Percentiles rank a stretch among this genome's conserved stretches.
Conservation (phyloP, 1,139 yeast genomes). For the Debaryomycetaceae sp. region DNA sequence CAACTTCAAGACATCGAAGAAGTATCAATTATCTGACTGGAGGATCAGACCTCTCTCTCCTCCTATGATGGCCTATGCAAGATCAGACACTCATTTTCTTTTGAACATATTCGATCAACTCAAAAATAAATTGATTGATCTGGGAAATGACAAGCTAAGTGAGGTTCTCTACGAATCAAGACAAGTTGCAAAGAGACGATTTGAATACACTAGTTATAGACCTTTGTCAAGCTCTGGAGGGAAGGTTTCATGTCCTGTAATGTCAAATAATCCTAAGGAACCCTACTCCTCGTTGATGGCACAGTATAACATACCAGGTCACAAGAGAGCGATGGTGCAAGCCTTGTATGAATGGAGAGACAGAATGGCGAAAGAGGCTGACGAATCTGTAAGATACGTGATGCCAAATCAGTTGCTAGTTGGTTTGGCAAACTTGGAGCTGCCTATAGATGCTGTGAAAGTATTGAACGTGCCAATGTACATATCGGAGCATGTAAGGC, state of each 20-base stretch:
- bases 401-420: slow-evolving; percentile 82
- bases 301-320: slow-evolving; percentile 62
- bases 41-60: slow-evolving; percentile 78
- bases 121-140: slow-evolving; percentile 57
- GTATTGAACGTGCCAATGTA: slow-evolving; percentile 50
- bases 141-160: slow-evolving; percentile 18
- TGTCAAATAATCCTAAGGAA: slow-evolving; percentile 43
- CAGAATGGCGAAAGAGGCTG: slow-evolving; percentile 62
- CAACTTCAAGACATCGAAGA: slow-evolving; percentile 82
- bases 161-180: slow-evolving; percentile 76
- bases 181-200: slow-evolving; percentile 75
- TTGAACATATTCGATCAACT: slow-evolving; percentile 76
- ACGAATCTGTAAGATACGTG: slow-evolving; percentile 79
- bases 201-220: slow-evolving; percentile 66
- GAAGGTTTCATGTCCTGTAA: slow-evolving; percentile 46
- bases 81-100: slow-evolving; percentile 92
- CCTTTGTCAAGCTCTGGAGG: slow-evolving; percentile 35
- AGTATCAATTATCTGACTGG: slow-evolving; percentile 98
- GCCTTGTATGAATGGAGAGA: slow-evolving; percentile 85
- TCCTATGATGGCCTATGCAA: slow-evolving; percentile 82
- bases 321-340: slow-evolving; percentile 55
- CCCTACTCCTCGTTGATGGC: slow-evolving; percentile 60
- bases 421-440: slow-evolving; percentile 49
- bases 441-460: slow-evolving; percentile 58
- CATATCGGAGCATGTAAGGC: slow-evolving; percentile 55